A percentile compares a stretch with the other conserved stretches of the same genome.
These are phyloP conservation scores for Jasminum sambac DNA, from an alignment of 257 asterid species.

Conservation along the genomic window DNA sequence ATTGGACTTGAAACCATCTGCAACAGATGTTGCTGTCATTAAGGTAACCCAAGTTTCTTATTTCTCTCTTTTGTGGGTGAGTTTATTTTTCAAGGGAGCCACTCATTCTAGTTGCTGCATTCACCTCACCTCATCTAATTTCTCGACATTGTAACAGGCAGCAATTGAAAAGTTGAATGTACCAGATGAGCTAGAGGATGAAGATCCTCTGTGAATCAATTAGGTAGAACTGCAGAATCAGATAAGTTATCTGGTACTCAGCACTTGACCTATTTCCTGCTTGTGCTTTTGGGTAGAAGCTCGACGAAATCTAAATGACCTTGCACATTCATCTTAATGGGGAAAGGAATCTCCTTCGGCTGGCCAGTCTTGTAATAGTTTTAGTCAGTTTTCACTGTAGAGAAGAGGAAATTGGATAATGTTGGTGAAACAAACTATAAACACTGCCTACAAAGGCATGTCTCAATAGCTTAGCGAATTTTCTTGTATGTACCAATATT, in stretches of 20 bases:
- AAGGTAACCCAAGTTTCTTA: slow-evolving; percentile 49
- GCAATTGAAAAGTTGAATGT: slow-evolving; percentile 91
- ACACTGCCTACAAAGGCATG: neutral
- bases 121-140: slow-evolving; percentile 3
- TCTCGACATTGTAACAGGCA: slow-evolving; percentile 49
- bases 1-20: slow-evolving; percentile 92
- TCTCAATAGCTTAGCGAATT: neutral
- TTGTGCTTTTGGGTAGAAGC: slow-evolving; percentile 37
- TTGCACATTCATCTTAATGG: slow-evolving; percentile 16
- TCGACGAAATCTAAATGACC: slow-evolving; percentile 5
- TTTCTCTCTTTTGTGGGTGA: neutral
- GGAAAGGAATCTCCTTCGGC: slow-evolving; percentile 14
- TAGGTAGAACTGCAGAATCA: slow-evolving; percentile 14
- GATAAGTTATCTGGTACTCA: slow-evolving; percentile 19
- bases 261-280: slow-evolving; percentile 26
- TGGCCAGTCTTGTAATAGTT: slow-evolving; percentile 1
- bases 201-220: slow-evolving; percentile 48
- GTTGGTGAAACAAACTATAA: neutral
- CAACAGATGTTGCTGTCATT: slow-evolving; percentile 90
- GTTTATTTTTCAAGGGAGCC: neutral
- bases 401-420: slow-evolving; percentile 10
- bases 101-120: neutral
- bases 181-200: slow-evolving; percentile 86
- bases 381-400: slow-evolving; percentile 1
- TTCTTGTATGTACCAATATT: neutral